These are phyloP conservation scores for Teratosphaeria epicoccoides DNA, from an alignment of 2,329 filamentous ascomycete species.

Conservation along the genomic window DNA sequence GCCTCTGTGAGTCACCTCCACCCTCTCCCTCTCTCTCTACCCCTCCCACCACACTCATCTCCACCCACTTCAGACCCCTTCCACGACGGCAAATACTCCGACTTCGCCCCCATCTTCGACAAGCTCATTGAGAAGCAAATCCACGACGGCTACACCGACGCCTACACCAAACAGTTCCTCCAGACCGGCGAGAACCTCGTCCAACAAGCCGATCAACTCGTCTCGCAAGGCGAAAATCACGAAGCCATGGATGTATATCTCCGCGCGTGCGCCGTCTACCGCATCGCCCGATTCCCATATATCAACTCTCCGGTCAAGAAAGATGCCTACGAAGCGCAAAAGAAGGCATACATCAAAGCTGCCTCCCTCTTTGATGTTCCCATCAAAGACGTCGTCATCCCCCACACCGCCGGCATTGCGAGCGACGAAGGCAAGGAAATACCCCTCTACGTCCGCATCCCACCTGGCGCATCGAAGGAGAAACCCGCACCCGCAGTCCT, in stretches of 20 bases:
- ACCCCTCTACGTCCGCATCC: constrained; percentile 31
- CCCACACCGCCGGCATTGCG: constrained; percentile 26
- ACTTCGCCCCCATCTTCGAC: constrained; percentile 30
- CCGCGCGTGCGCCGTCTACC: constrained; percentile 27
- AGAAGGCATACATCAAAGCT: constrained; percentile 28
- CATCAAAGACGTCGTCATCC: constrained; percentile 29
- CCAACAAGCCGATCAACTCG: constrained; percentile 18
- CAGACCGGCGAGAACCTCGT: constrained; percentile 24
- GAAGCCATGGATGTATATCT: constrained; percentile 26
- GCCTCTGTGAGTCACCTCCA: constrained; percentile 15
- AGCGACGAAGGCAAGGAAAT: constrained; percentile 28
- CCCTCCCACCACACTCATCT: constrained; percentile 5
- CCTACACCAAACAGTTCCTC: constrained; percentile 28
- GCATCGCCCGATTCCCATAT: constrained; percentile 29
- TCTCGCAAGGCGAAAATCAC: constrained; percentile 14
- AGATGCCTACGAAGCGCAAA: constrained; percentile 27
- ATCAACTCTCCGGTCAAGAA: constrained; percentile 27
- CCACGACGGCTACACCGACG: constrained; percentile 29
- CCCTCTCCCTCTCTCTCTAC: background rate
- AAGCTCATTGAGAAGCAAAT: constrained; percentile 27
- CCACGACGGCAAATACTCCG: constrained; percentile 27
- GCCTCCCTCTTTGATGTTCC: constrained; percentile 26
- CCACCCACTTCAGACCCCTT: constrained; percentile 18
- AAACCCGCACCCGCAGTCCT: constrained; percentile 40
- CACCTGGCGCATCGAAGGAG: constrained; percentile 21